Base-by-base conservation (phyloP, 305 asterid species). In the Lippia alba region DNA sequence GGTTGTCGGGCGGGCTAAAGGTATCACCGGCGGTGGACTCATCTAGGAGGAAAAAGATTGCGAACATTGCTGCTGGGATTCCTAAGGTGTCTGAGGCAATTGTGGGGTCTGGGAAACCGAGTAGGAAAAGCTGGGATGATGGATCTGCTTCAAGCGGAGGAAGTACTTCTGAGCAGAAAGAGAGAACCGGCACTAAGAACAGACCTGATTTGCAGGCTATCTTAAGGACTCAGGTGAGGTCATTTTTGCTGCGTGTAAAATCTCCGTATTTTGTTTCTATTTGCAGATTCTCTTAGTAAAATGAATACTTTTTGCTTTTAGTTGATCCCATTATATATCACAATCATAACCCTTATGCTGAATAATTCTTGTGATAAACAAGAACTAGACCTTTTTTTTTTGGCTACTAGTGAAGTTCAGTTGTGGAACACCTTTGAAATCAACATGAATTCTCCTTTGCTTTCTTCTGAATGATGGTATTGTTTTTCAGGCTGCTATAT, bases 61-160 rank as follows among this genome's bases (percentile, higher is more conserved):
- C 91, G 48, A 72, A 76, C 14, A 80, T 91, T 58, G 92, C 80
- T 6, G 90, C 91, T 33, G 97, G 96, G 5, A 91, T 88, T 70
- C 79, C 94, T 1, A 86, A 86, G 80, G 90, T 83, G 40, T 87
- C 95, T 0, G 97, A 93, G 55, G 91, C 90, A 0, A 74, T 86
- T 20, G 90, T 78, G 56, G 90, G 87, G 56, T 70, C 92, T 6
- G 74, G 81, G 4, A 94, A 84, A 65, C 72, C 85, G 2, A 78
- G 80, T 70, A 82, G 99, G 85, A 94, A 88, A 85, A 89, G 89
- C 65, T 94, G 99, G 96, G 96, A 86, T 56, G 97, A 86, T 66
- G 90, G 89, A 18, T 72, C 87, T 3, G 73, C 70, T 67, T 74
- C 74, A 5, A 62, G 81, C 12, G 82, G 86, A 3, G 85, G 90